Evolutionary conservation across 2,329 filamentous ascomycete genomes (phyloP), one percentile per base, ranked within the genome.

Genomic region (Chaetoscypha palmicola): DNA sequence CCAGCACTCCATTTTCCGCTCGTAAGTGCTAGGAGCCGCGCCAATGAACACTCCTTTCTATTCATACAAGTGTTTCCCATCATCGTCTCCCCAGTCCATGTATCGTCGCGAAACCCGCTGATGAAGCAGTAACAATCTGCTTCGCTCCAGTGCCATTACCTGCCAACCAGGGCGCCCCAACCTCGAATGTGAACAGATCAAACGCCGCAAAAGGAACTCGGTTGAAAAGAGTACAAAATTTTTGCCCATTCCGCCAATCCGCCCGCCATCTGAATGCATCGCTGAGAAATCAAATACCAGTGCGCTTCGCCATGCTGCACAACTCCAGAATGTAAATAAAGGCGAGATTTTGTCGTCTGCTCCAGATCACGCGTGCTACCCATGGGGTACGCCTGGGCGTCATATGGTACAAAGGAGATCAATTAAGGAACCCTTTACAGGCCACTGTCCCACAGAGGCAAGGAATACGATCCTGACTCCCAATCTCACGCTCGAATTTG

Each of bases 351-450:
- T 14, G 38, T 41, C 5, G 38, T 22, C 23, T n/a, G n/a, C n/a
- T n/a, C n/a, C n/a, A n/a, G n/a, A n/a, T n/a, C n/a, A n/a, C n/a
- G n/a, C n/a, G n/a, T n/a, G n/a, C n/a, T n/a, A n/a, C n/a, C n/a
- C n/a, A n/a, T n/a, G n/a, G n/a, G n/a, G n/a, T n/a, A n/a, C n/a
- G n/a, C n/a, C n/a, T n/a, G n/a, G n/a, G n/a, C n/a, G n/a, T n/a
- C n/a, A n/a, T n/a, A n/a, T n/a, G n/a, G n/a, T n/a, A n/a, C 43
- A 31, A 45, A 47, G 38, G 26, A 28, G n/a, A 46, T 78, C 74
- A 98, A 69, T 98, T 98, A 68, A 98, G 86, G 72, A 97, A 98
- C 52, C 92, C 92, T 73, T 98, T 98, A 73, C 92, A 98, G 37
- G 88, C 89, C 22, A 90, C 81, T 33, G 91, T 96, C 48, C 92